Evolutionary conservation across 306 rosid genomes (phyloP).

Genomic region (Trichosanthes truncata): DNA sequence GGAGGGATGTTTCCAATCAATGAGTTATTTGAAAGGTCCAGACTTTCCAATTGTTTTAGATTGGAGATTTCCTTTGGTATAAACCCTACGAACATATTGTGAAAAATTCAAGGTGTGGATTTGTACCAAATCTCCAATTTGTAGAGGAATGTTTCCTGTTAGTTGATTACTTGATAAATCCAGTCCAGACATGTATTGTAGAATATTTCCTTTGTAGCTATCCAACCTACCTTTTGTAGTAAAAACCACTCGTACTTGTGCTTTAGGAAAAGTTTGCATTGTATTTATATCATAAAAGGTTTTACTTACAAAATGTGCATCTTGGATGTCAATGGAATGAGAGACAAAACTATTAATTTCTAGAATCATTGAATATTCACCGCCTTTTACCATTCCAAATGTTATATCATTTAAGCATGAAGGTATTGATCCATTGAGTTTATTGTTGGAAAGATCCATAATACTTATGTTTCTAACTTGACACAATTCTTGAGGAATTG

Average conservation of each 20-base stretch:
- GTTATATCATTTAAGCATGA: background rate
- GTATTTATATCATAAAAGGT: too few species aligned
- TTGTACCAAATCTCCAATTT: background rate
- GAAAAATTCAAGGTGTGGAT: slow-evolving; percentile 8
- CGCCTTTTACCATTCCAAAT: too few species aligned
- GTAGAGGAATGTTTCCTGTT: background rate
- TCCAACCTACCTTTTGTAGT: too few species aligned
- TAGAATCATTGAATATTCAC: too few species aligned
- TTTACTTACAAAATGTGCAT: too few species aligned
- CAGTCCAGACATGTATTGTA: slow-evolving; percentile 2
- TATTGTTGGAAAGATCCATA: slow-evolving; percentile 1
- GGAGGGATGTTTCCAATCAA: slow-evolving; percentile 1
- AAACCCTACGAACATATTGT: background rate
- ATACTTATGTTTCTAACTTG: background rate
- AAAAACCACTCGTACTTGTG: too few species aligned
- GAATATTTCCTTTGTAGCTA: too few species aligned
- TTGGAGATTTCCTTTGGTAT: background rate
- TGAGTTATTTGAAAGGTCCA: slow-evolving; percentile 3
- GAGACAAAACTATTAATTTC: too few species aligned
- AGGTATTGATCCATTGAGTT: background rate
- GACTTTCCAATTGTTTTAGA: background rate
- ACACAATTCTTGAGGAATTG: background rate
- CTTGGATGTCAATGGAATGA: too few species aligned
- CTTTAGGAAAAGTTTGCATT: too few species aligned
- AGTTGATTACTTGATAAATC: slow-evolving; percentile 1